A percentile compares a stretch with the other conserved stretches of the same genome.
Conservation (phyloP, 1,139 yeast genomes). For the Kodamaea sp. region DNA sequence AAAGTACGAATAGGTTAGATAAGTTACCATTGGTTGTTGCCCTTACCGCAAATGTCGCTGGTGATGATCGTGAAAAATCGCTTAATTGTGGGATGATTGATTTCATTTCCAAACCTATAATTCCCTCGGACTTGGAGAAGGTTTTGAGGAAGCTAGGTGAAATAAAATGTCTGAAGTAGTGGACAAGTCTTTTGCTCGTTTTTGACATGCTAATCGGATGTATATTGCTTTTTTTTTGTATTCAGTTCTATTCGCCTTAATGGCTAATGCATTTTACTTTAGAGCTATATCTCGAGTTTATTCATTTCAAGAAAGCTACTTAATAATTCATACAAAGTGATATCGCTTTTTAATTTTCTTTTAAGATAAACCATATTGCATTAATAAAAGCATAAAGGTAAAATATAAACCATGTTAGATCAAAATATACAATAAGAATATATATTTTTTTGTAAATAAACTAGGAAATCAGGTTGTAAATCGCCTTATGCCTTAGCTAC, state of each 20-base stretch:
- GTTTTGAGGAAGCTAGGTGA: constrained; percentile 26
- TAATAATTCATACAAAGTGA: no score
- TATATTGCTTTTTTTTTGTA: no score
- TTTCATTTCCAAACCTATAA: constrained; percentile 52
- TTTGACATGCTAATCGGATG: neutral
- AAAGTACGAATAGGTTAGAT: constrained; percentile 19
- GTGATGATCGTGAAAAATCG: constrained; percentile 50
- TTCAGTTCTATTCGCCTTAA: no score
- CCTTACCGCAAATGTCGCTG: constrained; percentile 55
- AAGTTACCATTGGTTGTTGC: constrained; percentile 47
- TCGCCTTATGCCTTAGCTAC: neutral
- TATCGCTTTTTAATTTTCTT: no score
- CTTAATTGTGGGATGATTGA: constrained; percentile 53
- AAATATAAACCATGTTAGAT: neutral
- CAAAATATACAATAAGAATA: neutral
- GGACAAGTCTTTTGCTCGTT: neutral
- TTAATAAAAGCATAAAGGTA: neutral
- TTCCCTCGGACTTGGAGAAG: constrained; percentile 43
- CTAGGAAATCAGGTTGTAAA: constrained; percentile 12
- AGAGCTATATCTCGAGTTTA: no score
- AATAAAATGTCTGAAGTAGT: constrained; percentile 9
- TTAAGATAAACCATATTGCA: no score
- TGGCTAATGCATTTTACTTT: no score
- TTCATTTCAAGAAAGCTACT: no score
- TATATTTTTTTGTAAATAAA: neutral